Base-by-base conservation (phyloP, 345 rosid species). In the Noccaea bulbosa region DNA sequence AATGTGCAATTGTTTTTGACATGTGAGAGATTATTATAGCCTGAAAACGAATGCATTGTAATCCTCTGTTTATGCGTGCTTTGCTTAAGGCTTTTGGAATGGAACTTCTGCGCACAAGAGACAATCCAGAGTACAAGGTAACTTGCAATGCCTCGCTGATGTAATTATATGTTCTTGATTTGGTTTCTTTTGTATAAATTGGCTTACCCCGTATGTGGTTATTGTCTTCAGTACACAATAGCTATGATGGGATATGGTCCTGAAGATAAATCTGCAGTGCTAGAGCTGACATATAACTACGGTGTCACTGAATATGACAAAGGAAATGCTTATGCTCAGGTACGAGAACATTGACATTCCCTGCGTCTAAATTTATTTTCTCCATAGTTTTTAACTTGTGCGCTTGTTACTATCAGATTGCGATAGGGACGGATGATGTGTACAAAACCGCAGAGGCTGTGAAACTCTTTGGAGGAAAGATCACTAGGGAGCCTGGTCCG, bases 191-290 rank as follows among this genome's bases (percentile, higher is more conserved):
- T 7, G 37, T 38, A 22, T 59, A 14, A 64, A 65, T 5, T 49
- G 48, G 6, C 43, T 69, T n/a, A 51, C 12, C 12, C 7, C 11
- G 16, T 70, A 12, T 16, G 16, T 49, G 30, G 1, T 58, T 62
- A 34, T 54, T 4, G 2, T 20, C 65, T 73, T 17, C 75, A 92
- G 98, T 92, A 87, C 77, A 84, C 88, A 8, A 77, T 84, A 77
- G 97, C 98, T 1, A 87, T 89, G 88, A 82, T 93, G 96, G 98
- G 79, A 34, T 93, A 91, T 58, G 98, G 97, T 64, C 92, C 96
- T 75, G 98, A 93, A 85, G 97, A 93, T 65, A 90, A 87, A 81
- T 79, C 8, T 77, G 79, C 83, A 10, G 97, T 93, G 55, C 77
- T 93, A 74, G 97, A 91, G 84, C 82, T 93, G 74, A 93, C 97